These are phyloP conservation scores for Paramecium sexaurelia DNA, from an alignment of 73 alveolate genomes.

Conservation along the genomic window DNA sequence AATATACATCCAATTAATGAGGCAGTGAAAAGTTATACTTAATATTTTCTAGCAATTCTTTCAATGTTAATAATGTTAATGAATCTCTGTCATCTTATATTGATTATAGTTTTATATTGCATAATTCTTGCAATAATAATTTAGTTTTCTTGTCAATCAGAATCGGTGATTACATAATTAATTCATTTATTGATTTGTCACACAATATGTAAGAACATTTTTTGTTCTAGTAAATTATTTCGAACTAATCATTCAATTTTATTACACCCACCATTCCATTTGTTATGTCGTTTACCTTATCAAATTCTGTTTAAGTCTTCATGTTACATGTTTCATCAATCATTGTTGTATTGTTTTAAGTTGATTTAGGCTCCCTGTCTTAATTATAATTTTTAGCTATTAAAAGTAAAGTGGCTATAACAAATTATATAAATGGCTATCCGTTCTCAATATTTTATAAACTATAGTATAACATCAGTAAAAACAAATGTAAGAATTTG, in stretches of 20 bases:
- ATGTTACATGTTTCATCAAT: background rate
- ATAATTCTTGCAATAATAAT: background rate
- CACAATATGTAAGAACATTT: background rate
- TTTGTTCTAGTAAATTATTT: background rate
- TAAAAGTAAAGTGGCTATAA: background rate
- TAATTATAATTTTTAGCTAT: background rate
- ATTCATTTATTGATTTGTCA: background rate
- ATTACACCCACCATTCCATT: background rate
- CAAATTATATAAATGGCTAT: background rate
- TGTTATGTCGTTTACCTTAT: background rate
- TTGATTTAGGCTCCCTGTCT: background rate
- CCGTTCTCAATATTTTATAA: background rate
- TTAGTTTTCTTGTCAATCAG: background rate
- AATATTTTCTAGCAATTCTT: background rate
- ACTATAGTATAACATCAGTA: background rate
- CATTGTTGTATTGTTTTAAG: background rate
- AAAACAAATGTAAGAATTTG: background rate
- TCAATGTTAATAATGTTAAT: background rate
- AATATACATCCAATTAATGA: background rate
- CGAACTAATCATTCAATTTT: background rate
- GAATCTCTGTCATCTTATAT: background rate
- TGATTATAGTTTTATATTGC: background rate
- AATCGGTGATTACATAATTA: background rate
- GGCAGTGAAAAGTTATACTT: background rate
- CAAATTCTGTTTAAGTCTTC: background rate